Conservation (phyloP, 495 filamentous ascomycete genomes). For the Daldinia loculata region DNA sequence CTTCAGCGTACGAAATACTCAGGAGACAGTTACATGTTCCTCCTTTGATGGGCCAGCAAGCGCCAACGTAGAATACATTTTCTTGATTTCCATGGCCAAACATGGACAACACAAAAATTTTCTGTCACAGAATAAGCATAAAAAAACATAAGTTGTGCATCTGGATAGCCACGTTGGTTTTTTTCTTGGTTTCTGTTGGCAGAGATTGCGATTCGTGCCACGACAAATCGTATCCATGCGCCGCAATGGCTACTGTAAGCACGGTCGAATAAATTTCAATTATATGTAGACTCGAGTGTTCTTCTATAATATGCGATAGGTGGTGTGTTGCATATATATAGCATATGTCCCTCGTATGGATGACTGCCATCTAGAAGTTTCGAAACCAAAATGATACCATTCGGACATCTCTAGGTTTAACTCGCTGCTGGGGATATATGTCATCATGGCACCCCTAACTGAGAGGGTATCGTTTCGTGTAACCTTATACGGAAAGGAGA, state of each 20-base stretch:
- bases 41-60: conserved; percentile 3
- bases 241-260: conserved; percentile 16
- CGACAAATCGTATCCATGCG: conserved; percentile 30
- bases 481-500: no score
- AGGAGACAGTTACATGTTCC: conserved; percentile 7
- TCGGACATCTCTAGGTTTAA: neutral
- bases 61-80: conserved; percentile 20
- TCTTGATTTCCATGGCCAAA: conserved; percentile 16
- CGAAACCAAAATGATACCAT: neutral
- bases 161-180: conserved; percentile 29
- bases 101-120: conserved; percentile 10
- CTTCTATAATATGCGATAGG: conserved; percentile 16
- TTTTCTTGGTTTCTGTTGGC: conserved; percentile 21
- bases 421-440: neutral
- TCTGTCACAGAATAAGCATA: conserved; percentile 6
- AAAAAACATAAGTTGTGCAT: conserved; percentile 15
- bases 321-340: conserved; percentile 20
- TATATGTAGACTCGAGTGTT: conserved; percentile 29
- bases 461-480: no score
- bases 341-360: neutral
- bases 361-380: neutral
- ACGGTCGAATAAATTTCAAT: conserved; percentile 13
- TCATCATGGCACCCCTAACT: neutral
- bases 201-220: conserved; percentile 32
- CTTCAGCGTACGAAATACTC: neutral